Evolutionary conservation across 257 asterid genomes (phyloP), one percentile per base, ranked within the genome.

Genomic region (Rauvolfia tetraphylla): DNA sequence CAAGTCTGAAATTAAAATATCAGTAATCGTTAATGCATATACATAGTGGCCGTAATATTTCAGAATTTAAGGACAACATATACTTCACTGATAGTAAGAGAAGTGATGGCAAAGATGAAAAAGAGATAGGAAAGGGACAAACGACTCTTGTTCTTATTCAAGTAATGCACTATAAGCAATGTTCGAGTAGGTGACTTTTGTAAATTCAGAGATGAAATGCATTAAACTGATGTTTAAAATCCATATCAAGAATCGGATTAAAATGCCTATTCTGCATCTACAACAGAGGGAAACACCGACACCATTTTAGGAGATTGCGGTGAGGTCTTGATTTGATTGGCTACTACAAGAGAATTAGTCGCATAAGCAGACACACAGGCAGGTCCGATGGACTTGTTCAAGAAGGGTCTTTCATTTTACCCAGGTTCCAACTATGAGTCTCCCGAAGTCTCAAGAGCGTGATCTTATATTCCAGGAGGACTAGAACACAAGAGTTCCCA

Each of bases 1-100:
- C 74, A 53, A 74, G 42, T 72, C 91, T 88, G 81, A 34, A 75
- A 81, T 39, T 10, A 36, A 3, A 56, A 62, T 10, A 11, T 71
- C 46, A 71, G 15, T 0, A 29, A 31, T 5, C 0, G 9, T 66
- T 66, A 63, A 12, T 63, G 14, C 70, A 63, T 25, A 63, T 63
- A 13, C 69, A 63, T 33, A 17, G 14, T 15, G 69, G 42, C 6
- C 0, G 12, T 13, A 63, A 63, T 11, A 31, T 5, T 33, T 15
- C 25, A 62, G 41, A 12, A 23, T 20, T 29, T 33, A 3, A 11
- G 8, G 70, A 63, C 70, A 34, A 33, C 44, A 63, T 13, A 41
- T 62, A 31, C 68, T 31, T 29, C 41, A 17, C 31, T 14, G 1
- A 5, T 27, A 58, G 1, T 33, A 11, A 18, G 23, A 53, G 14